Evolutionary conservation across 164 flowering plant genomes (phyloP), one percentile per base, ranked within the genome.

Genomic region (Piper longum): DNA sequence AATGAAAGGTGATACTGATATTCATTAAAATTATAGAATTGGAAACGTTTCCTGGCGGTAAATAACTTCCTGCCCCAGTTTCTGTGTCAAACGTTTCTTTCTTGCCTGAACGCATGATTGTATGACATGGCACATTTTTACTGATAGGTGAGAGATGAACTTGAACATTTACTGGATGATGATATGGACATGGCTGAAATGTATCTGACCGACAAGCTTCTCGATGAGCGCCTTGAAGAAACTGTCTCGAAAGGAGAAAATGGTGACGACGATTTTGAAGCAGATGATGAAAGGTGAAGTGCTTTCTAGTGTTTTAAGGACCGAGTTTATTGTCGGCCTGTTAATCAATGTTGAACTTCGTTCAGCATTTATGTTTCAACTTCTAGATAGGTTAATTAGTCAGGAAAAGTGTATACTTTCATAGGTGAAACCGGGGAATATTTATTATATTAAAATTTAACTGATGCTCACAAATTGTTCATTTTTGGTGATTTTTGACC

Each of bases 121-220:
- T 16, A 41, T 56, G 12, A 41, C 39, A 12, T 11, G 13, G 19
- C n/a, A 26, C 52, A 14, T 48, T 13, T 9, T 61, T 19, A 54
- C 63, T 66, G 43, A 54, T 63, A 81, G 85, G 80, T 81, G 59
- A 72, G 85, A 63, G 85, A 81, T 76, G 81, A 81, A 68, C 73
- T 81, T 43, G 82, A 81, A 62, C 76, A 78, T 64, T 64, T 81
- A 59, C 67, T 81, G 48, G 84, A 81, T 60, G 84, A 81, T 70
- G 84, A 81, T 60, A 72, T 73, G 70, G 82, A 81, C 63, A 81
- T 81, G 84, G 84, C 82, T 40, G 82, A 77, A 70, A 81, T 81
- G 84, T 79, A 78, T 73, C 70, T 81, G 70, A 81, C 84, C 36
- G 80, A 81, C 42, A 81, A 81, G 77, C 82, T 78, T 63, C 36